Conservation (phyloP, 2,329 filamentous ascomycete genomes). For the Macroventuria anomochaeta region DNA sequence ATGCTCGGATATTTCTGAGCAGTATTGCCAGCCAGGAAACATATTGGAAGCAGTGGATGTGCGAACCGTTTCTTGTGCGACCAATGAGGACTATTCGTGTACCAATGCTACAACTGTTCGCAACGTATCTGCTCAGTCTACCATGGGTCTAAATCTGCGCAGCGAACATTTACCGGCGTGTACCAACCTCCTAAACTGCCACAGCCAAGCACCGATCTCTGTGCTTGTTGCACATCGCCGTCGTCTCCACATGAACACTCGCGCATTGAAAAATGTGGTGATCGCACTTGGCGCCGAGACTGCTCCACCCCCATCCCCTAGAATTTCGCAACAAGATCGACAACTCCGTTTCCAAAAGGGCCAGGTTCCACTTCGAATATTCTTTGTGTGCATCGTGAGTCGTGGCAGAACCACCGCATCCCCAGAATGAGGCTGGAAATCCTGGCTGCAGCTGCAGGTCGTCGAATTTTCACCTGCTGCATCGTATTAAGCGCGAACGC, state of each 20-base stretch:
- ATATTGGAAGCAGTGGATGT: neutral
- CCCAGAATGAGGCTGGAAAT: constrained; percentile 16
- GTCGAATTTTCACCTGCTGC: constrained; percentile 16
- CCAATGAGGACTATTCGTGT: neutral
- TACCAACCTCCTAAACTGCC: constrained; percentile 3
- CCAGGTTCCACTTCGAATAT: constrained; percentile 12
- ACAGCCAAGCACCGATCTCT: constrained; percentile 14
- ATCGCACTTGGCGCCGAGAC: constrained; percentile 20
- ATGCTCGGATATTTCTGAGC: neutral
- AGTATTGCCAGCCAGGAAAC: neutral
- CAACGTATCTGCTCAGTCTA: constrained; percentile 1
- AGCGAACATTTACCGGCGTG: neutral
- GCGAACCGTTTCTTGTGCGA: constrained; percentile 1
- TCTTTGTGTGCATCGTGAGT: constrained; percentile 9
- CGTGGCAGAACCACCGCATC: constrained; percentile 12
- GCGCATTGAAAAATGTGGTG: constrained; percentile 18
- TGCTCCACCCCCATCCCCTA: constrained; percentile 19
- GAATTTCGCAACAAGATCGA: constrained; percentile 18
- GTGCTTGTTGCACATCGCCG: constrained; percentile 12
- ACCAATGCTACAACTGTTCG: neutral
- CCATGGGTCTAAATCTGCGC: neutral
- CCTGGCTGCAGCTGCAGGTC: constrained; percentile 12
- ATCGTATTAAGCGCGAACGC: constrained; percentile 15
- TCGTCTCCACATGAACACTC: constrained; percentile 3
- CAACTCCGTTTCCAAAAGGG: constrained; percentile 12